Conservation (phyloP, 2,329 filamentous ascomycete genomes). For the Aspergillus tubingensis region DNA sequence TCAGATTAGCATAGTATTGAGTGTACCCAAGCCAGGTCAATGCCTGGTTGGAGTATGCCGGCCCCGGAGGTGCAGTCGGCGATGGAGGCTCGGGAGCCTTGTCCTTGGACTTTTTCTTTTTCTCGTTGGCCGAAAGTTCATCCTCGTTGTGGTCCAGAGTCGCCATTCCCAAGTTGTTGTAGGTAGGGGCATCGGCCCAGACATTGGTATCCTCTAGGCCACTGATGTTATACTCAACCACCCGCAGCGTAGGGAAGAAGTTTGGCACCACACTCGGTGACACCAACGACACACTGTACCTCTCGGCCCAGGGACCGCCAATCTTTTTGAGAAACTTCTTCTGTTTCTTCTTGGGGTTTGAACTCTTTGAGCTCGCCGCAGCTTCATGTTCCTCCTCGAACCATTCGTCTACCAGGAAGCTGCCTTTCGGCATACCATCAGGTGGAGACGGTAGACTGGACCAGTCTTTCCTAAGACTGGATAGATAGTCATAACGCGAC, state of each 20-base stretch:
- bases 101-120: constrained; percentile 60
- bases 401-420: constrained; percentile 11
- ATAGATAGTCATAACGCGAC: constrained; percentile 77
- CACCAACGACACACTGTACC: constrained; percentile 79
- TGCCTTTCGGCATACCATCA: constrained; percentile 17
- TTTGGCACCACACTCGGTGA: constrained; percentile 89
- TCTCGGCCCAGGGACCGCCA: constrained; percentile 79
- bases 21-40: constrained; percentile 78
- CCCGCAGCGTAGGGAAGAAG: constrained; percentile 83
- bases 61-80: constrained; percentile 73
- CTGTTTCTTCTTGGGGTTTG: constrained; percentile 40
- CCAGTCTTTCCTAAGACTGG: constrained; percentile 77
- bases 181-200: constrained; percentile 20
- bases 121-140: constrained; percentile 39
- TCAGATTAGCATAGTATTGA: constrained; percentile 95
- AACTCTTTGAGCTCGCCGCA: constrained; percentile 20
- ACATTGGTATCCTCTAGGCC: constrained; percentile 61
- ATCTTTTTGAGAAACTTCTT: constrained; percentile 64
- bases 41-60: constrained; percentile 84
- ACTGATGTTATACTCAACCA: constrained; percentile 91
- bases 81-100: constrained; percentile 71
- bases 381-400: constrained; percentile 8
- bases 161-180: neutral
- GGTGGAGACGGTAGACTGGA: constrained; percentile 66
- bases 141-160: constrained; percentile 10